These are phyloP conservation scores for Trichoderma atroviride DNA, from an alignment of 2,329 filamentous ascomycete species.

Conservation along the genomic window DNA sequence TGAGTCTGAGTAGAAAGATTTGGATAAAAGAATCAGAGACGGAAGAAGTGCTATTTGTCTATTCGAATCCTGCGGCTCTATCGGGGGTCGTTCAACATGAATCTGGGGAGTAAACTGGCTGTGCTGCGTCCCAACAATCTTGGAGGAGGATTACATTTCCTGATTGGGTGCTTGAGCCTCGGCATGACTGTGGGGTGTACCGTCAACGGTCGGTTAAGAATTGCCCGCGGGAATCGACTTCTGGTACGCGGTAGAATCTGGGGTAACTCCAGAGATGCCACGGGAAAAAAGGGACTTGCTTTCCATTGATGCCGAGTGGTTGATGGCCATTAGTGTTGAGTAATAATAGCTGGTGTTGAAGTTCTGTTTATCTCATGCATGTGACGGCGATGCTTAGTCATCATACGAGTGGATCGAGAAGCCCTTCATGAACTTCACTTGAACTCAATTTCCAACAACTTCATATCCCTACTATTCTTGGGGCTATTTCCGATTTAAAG, in stretches of 20 bases:
- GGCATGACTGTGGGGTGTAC: background rate
- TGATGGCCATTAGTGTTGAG: background rate
- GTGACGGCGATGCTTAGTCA: background rate
- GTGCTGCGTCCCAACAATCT: background rate
- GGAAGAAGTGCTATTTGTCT: background rate
- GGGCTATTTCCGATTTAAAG: background rate
- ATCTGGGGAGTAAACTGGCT: background rate
- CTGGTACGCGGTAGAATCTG: background rate
- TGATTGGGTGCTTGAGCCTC: background rate
- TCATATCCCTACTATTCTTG: background rate
- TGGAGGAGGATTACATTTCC: background rate
- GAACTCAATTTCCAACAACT: background rate
- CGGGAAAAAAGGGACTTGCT: background rate
- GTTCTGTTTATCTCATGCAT: background rate
- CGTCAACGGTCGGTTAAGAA: background rate
- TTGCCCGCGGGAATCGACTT: background rate
- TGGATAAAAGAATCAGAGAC: background rate
- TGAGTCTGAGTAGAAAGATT: background rate
- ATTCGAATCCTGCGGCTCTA: background rate
- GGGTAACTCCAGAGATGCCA: conserved; percentile 3
- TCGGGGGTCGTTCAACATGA: background rate
- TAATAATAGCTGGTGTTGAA: background rate
- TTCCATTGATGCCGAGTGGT: conserved; percentile 1
- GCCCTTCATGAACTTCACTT: background rate
- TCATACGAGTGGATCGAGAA: background rate